Base-by-base conservation (phyloP, 2,329 filamentous ascomycete genomes). In the Cladophialophora psammophila region DNA sequence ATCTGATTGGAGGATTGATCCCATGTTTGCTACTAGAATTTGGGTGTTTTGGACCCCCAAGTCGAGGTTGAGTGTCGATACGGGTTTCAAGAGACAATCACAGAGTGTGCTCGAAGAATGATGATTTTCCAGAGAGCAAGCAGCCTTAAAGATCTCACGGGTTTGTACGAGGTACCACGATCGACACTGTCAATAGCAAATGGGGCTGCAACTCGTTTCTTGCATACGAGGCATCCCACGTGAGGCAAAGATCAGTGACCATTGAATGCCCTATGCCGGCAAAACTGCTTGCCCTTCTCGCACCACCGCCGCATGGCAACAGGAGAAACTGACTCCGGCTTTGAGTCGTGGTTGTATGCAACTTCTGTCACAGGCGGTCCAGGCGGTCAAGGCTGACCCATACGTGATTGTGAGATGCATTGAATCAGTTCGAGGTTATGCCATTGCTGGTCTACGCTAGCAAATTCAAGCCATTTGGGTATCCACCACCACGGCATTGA, bases 371-470 rank as follows among this genome's bases (percentile, higher is more conserved):
- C 36, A 45, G 40, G 9, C 1, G 40, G n/a, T 20, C 40, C 36
- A 45, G 40, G 9, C 1, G 40, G n/a, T 20, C 40, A 45, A 6
- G 40, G n/a, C n/a, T 18, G 40, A 45, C 40, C n/a, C 5, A 45
- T 50, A n/a, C 7, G 26, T 26, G 26, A 26, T 3, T 26, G 10
- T 58, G 38, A 10, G 10, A 54, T n/a, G 42, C 18, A 26, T 26
- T 1, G 36, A 20, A 55, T 64, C 61, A 67, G 68, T 45, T 69
- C 58, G 50, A 69, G 55, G 60, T 65, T 32, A 67, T 67, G 61
- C 62, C 53, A 69, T 69, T 67, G 63, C 60, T 45, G 68, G 55
- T 65, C 53, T 67, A 67, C 63, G 48, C 65, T 63, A 69, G 58
- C 52, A 67, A 20, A 35, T 60, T 53, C 59, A 50, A 55, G 42